A percentile compares a stretch with the other conserved stretches of the same genome.
These are phyloP conservation scores for Hypomontagnella monticulosa DNA, from an alignment of 495 filamentous ascomycete species.

Conservation along the genomic window DNA sequence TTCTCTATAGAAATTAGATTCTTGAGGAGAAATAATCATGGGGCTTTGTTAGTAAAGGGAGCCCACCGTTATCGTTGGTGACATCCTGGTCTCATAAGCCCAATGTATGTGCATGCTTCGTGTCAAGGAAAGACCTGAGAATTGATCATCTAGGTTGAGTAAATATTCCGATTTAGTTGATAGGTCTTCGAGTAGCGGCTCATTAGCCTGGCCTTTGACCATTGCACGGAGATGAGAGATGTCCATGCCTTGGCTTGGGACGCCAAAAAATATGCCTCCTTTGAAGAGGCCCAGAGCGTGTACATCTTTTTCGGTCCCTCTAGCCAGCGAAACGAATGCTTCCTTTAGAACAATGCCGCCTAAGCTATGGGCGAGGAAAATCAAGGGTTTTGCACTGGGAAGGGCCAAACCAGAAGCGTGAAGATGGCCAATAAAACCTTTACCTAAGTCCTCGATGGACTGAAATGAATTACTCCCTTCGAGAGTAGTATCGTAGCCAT, in stretches of 20 bases:
- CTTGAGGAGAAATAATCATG: no score
- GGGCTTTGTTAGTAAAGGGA: no score
- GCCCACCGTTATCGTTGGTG: constrained; percentile 23
- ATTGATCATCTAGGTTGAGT: constrained; percentile 22
- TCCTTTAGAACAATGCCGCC: constrained; percentile 50
- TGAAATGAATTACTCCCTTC: constrained; percentile 27
- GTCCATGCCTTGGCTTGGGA: constrained; percentile 45
- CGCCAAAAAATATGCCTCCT: constrained; percentile 49
- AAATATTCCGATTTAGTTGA: constrained; percentile 20
- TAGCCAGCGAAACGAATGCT: constrained; percentile 32
- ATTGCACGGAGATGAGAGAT: constrained; percentile 31
- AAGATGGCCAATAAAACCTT: constrained; percentile 24
- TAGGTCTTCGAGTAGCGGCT: constrained; percentile 21
- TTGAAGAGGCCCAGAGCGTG: constrained; percentile 24
- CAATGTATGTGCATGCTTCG: constrained; percentile 17
- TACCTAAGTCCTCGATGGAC: constrained; percentile 31
- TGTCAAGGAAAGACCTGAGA: constrained; percentile 1
- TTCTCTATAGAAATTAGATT: no score
- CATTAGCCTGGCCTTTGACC: constrained; percentile 38
- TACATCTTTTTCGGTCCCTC: constrained; percentile 6
- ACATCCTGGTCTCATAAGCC: constrained; percentile 34
- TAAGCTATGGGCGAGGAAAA: constrained; percentile 51
- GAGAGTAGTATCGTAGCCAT: constrained; percentile 29
- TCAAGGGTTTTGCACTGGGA: constrained; percentile 25
- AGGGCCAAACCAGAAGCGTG: constrained; percentile 10